Conservation (phyloP, 805 yeast genomes). For the Candida xiaguanensis region DNA sequence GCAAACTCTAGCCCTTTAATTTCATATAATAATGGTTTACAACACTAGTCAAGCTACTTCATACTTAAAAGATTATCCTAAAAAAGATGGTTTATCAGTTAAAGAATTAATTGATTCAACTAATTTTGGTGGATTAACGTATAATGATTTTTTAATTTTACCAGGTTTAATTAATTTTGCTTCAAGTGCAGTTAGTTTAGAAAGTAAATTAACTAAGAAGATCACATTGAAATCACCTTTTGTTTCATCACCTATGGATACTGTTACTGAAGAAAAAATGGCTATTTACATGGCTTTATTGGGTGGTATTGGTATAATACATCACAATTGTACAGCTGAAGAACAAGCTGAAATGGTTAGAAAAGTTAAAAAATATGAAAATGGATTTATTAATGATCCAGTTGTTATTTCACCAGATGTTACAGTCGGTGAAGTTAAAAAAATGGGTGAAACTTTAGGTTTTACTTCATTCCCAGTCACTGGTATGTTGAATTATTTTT, state of each 20-base stretch:
- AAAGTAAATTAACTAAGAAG: constrained; percentile 85
- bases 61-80: constrained; percentile 58
- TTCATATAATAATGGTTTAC: constrained; percentile 16
- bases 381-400: constrained; percentile 92
- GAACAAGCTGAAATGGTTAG: constrained; percentile 98
- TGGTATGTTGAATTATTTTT: constrained; percentile 63
- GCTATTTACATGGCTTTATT: constrained; percentile 97
- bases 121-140: constrained; percentile 92
- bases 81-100: constrained; percentile 83
- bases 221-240: constrained; percentile 91
- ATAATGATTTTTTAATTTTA: constrained; percentile 90
- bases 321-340: constrained; percentile 94
- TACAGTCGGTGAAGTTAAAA: constrained; percentile 79
- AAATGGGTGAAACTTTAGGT: constrained; percentile 69
- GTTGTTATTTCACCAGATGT: constrained; percentile 73
- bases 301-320: constrained; percentile 98
- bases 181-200: constrained; percentile 70
- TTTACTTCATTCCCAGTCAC: constrained; percentile 99
- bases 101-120: constrained; percentile 84
- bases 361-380: constrained; percentile 94
- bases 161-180: constrained; percentile 95
- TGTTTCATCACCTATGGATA: constrained; percentile 98
- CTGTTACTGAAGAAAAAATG: constrained; percentile 96
- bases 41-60: constrained; percentile 60
- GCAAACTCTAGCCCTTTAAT: constrained; percentile 36